These are phyloP conservation scores for Nemania diffusa DNA, from an alignment of 2,329 filamentous ascomycete species.

Conservation along the genomic window DNA sequence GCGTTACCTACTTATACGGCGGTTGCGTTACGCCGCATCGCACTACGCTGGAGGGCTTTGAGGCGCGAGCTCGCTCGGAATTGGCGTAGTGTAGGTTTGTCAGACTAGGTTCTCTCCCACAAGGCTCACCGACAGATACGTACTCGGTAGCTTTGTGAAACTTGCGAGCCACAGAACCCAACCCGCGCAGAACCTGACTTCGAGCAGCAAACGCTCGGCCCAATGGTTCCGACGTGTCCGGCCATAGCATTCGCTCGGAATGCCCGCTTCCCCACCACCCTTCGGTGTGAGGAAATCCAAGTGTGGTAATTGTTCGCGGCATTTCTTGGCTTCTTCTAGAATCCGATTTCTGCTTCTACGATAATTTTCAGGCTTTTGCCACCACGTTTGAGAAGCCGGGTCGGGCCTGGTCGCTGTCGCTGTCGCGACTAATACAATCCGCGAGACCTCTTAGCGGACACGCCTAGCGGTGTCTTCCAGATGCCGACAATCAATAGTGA, in stretches of 20 bases:
- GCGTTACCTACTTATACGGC: neutral
- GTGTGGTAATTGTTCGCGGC: conserved; percentile 20
- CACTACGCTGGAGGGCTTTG: neutral
- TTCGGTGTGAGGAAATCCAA: conserved; percentile 23
- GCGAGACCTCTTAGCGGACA: neutral
- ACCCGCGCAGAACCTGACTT: neutral
- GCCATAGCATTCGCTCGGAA: conserved; percentile 45
- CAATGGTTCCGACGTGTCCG: conserved; percentile 33
- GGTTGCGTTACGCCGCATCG: neutral
- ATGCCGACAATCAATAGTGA: neutral
- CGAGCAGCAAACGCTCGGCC: conserved; percentile 35
- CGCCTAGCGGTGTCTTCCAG: neutral
- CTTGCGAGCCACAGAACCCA: too few relatives aligned
- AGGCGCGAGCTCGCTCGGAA: conserved; percentile 16
- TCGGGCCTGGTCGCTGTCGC: neutral
- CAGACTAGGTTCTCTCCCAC: neutral
- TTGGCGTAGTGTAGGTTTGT: neutral
- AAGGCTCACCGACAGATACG: conserved; percentile 30
- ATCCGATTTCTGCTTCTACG: conserved; percentile 21
- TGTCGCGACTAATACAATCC: conserved; percentile 2
- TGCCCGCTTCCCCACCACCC: conserved; percentile 43
- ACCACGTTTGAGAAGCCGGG: neutral
- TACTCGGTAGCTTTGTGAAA: too few relatives aligned
- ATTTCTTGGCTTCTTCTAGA: conserved; percentile 34
- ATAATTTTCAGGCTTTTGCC: conserved; percentile 11